These are phyloP conservation scores for Cynanchum wilfordii DNA, from an alignment of 257 asterid genomes.

Conservation along the genomic window DNA sequence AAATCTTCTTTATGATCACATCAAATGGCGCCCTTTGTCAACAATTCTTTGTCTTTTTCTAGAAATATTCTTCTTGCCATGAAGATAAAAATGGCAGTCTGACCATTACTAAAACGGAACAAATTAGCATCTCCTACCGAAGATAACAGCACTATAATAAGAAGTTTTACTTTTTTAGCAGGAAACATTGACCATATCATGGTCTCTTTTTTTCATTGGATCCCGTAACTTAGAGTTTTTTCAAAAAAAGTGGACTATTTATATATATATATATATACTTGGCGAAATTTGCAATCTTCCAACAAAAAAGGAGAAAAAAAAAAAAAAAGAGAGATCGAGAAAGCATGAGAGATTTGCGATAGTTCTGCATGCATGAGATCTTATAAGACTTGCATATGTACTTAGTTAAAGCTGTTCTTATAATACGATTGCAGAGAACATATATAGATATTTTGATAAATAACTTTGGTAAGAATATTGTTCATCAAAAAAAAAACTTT, in stretches of 20 bases:
- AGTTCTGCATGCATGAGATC: no score
- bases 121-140: not conserved
- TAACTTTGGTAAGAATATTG: no score
- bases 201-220: not conserved
- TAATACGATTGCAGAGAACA: no score
- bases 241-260: not conserved
- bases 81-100: not conserved
- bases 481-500: no score
- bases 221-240: not conserved
- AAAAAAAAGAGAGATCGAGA: no score
- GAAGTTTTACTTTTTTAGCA: not conserved
- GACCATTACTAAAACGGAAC: not conserved
- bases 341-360: no score
- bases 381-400: no score
- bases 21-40: not conserved
- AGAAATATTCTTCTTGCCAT: not conserved
- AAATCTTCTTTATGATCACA: not conserved
- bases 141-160: not conserved
- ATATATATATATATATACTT: not conserved
- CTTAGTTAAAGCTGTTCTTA: no score
- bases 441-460: no score
- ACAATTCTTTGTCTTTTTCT: not conserved
- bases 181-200: slow-evolving; percentile 9
- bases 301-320: no score
- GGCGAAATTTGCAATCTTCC: no score